Conservation (phyloP, 352 stramenopile species). For the Phytophthora ramorum region DNA sequence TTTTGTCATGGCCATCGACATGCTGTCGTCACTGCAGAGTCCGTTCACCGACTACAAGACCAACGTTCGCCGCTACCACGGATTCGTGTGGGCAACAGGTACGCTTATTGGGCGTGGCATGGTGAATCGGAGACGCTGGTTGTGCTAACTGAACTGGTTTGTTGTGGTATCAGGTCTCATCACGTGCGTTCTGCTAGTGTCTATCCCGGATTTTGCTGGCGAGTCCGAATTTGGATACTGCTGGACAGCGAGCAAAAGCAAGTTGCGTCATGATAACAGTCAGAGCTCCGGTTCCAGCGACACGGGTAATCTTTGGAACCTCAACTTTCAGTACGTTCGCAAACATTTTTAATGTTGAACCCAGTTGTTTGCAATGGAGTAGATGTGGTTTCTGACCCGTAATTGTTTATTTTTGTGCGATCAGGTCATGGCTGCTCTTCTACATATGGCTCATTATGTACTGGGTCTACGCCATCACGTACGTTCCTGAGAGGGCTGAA, state of each 20-base stretch:
- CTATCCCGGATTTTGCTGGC: conserved; percentile 72
- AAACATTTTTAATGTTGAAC: background rate
- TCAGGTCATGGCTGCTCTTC: conserved; percentile 84
- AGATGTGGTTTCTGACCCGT: no score
- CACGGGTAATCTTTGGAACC: conserved; percentile 78
- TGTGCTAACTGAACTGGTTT: conserved; percentile 8
- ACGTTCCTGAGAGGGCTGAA: conserved; percentile 14
- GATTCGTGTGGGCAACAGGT: conserved; percentile 85
- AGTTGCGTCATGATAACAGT: conserved; percentile 33
- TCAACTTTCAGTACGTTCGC: conserved; percentile 80
- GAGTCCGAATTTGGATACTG: conserved; percentile 88
- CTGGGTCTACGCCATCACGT: conserved; percentile 87
- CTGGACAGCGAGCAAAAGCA: conserved; percentile 81
- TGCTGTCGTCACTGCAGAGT: conserved; percentile 86
- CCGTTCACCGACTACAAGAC: conserved; percentile 90
- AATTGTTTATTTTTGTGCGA: conserved; percentile 10
- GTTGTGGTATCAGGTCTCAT: conserved; percentile 50
- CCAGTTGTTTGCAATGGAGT: background rate
- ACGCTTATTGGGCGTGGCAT: background rate
- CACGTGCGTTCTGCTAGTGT: conserved; percentile 75
- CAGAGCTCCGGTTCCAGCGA: conserved; percentile 29
- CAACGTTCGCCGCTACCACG: conserved; percentile 85
- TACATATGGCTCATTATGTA: conserved; percentile 90
- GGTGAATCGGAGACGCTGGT: background rate
- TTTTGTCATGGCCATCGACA: conserved; percentile 90